Evolutionary conservation across 768 basidiomycete species (phyloP).

Genomic region (Boletus speciosus): DNA sequence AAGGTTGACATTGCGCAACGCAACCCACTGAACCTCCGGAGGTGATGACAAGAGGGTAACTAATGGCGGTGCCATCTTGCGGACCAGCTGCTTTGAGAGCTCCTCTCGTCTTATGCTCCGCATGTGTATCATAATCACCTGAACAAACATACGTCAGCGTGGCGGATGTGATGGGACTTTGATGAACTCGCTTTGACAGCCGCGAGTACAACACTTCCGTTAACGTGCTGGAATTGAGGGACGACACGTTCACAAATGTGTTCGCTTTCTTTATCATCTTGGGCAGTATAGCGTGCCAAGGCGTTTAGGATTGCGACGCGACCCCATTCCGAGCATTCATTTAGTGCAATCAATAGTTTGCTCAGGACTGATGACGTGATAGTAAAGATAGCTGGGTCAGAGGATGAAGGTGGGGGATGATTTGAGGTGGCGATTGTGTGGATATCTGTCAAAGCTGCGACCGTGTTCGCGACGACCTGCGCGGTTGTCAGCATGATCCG

Average conservation of each 20-base stretch:
- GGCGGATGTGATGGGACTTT: not conserved
- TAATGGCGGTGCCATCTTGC: conserved; percentile 96
- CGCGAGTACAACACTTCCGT: conserved; percentile 93
- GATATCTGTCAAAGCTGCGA: conserved; percentile 90
- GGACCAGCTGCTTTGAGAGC: conserved; percentile 76
- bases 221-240: conserved; percentile 97
- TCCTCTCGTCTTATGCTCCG: conserved; percentile 78
- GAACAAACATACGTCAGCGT: not conserved
- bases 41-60: conserved; percentile 96
- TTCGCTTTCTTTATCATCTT: conserved; percentile 93
- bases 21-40: conserved; percentile 98
- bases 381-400: conserved; percentile 67
- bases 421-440: conserved; percentile 62
- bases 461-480: conserved; percentile 96
- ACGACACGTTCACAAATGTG: conserved; percentile 98
- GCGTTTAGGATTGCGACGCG: conserved; percentile 90
- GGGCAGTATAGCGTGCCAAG: conserved; percentile 74
- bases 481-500: not conserved
- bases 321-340: conserved; percentile 99
- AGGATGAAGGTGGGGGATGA: conserved; percentile 49
- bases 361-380: conserved; percentile 82
- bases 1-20: conserved; percentile 93
- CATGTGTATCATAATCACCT: conserved; percentile 99
- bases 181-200: conserved; percentile 74
- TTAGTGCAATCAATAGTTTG: conserved; percentile 91